Base-by-base conservation (phyloP, 306 rosid genomes). In the Ochetophila trinervis region DNA sequence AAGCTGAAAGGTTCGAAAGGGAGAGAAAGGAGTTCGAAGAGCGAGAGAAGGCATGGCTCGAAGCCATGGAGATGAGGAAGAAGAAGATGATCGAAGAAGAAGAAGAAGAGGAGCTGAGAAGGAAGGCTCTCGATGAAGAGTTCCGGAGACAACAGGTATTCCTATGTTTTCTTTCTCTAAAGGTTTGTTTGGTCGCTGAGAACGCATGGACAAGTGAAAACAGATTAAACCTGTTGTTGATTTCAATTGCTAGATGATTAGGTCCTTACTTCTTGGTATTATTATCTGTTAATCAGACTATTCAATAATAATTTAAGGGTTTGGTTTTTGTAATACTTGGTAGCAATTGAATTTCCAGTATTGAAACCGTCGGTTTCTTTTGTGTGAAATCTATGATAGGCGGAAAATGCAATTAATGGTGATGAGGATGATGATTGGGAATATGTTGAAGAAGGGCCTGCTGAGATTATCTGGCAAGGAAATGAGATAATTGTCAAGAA, bases 401-500 rank as follows among this genome's bases (percentile, higher is more conserved):
- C 37, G 37, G 78, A 76, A 61, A 68, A 62, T 69, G 79, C 50
- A 8, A 75, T 24, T 3, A 78, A 71, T 13, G 20, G 53, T 1
- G 37, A 44, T 32, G 82, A 78, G 35, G 76, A 72, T 47, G 82
- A 80, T 42, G 79, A 80, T 18, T 79, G 83, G 76, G 91, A 89
- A 42, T 86, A 81, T 50, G 80, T 78, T 42, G 89, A 85, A 67
- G 89, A 79, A 24, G 96, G 93, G 17, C 95, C 88, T 19, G 86
- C 97, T 0, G 85, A 84, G 81, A 79, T 93, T 62, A 86, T 89
- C 48, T 93, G 91, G 96, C 77, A 72, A 78, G 98, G 96, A 73
- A 88, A 93, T 6, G 95, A 87, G 78, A 93, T 93, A 42, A 89
- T 71, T 75, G 64, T 89, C 66, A 84, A 79, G 76, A 92, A 85